Evolutionary conservation across 306 rosid species (phyloP).

Genomic region (Glycine latifolia): DNA sequence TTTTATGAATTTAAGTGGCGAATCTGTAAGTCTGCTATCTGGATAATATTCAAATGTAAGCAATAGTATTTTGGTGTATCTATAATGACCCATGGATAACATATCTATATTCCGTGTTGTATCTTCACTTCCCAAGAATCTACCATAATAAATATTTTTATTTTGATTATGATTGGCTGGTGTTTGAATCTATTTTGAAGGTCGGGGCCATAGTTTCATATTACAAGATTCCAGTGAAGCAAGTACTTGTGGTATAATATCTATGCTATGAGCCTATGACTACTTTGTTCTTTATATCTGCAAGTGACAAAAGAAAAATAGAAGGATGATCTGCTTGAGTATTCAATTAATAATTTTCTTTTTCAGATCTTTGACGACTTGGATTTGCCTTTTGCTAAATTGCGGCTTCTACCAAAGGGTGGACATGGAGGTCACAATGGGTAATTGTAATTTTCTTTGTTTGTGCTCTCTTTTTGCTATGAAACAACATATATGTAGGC

Average conservation of each 20-base stretch:
- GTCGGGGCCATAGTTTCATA: slow-evolving; percentile 88
- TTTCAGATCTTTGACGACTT: slow-evolving; percentile 87
- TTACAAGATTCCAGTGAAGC: slow-evolving; percentile 91
- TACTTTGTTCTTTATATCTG: slow-evolving; percentile 23
- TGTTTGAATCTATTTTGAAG: slow-evolving; percentile 59
- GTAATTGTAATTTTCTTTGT: slow-evolving; percentile 52
- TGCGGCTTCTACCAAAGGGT: slow-evolving; percentile 91
- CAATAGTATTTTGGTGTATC: slow-evolving; percentile 22
- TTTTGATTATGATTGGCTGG: slow-evolving; percentile 46
- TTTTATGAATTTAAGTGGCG: slow-evolving; percentile 93
- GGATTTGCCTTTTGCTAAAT: slow-evolving; percentile 89
- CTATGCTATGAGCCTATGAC: slow-evolving; percentile 43
- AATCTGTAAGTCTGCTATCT: slow-evolving; percentile 84
- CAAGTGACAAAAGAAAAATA: slow-evolving; percentile 18
- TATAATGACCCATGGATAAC: slow-evolving; percentile 4
- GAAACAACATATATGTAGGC: slow-evolving; percentile 11
- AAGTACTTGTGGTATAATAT: slow-evolving; percentile 85
- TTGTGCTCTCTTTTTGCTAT: slow-evolving; percentile 34
- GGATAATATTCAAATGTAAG: slow-evolving; percentile 40
- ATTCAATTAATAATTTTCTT: slow-evolving; percentile 38
- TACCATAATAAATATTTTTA: slow-evolving; percentile 20
- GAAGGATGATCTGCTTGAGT: slow-evolving; percentile 32
- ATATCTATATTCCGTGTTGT: not conserved
- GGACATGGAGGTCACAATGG: slow-evolving; percentile 99
- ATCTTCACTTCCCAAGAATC: not conserved